Evolutionary conservation across 139 green algal genomes (phyloP).

Genomic region (Yamagishiella unicocca): DNA sequence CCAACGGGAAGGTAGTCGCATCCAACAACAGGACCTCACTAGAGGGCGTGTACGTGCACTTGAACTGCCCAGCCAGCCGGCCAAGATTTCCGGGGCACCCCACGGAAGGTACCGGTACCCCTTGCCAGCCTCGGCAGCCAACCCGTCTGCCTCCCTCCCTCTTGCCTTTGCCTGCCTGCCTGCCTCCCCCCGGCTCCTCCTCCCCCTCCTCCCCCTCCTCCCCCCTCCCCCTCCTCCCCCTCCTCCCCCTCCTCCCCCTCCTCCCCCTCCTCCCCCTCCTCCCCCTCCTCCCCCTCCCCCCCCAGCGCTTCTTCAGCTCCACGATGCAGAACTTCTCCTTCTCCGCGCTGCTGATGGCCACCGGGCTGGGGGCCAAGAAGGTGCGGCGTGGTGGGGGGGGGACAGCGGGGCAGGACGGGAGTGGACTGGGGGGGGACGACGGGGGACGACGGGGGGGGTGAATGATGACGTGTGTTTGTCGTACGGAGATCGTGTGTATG

Average conservation of each 20-base stretch:
- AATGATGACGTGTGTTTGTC: no score
- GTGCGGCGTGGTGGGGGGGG: not conserved
- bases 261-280: not conserved
- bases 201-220: not conserved
- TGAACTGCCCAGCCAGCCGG: no score
- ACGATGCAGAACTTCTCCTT: constrained; percentile 87
- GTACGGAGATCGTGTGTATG: not conserved
- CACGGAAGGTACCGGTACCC: no score
- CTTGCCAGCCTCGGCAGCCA: no score
- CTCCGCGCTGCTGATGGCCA: constrained; percentile 91
- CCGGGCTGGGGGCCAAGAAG: constrained; percentile 90
- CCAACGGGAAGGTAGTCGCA: no score
- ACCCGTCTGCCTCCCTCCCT: no score
- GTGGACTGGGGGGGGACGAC: not conserved
- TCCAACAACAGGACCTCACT: no score
- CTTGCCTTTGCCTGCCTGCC: no score
- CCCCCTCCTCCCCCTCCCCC: no score
- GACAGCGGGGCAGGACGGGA: not conserved
- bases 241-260: not conserved
- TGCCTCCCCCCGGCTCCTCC: no score
- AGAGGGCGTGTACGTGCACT: no score
- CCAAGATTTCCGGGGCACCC: no score
- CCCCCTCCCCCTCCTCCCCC: not conserved
- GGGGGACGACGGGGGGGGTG: not conserved
- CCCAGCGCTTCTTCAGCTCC: constrained; percentile 85